Base-by-base conservation (phyloP, 495 filamentous ascomycete species). In the Aspergillus bertholletiae region DNA sequence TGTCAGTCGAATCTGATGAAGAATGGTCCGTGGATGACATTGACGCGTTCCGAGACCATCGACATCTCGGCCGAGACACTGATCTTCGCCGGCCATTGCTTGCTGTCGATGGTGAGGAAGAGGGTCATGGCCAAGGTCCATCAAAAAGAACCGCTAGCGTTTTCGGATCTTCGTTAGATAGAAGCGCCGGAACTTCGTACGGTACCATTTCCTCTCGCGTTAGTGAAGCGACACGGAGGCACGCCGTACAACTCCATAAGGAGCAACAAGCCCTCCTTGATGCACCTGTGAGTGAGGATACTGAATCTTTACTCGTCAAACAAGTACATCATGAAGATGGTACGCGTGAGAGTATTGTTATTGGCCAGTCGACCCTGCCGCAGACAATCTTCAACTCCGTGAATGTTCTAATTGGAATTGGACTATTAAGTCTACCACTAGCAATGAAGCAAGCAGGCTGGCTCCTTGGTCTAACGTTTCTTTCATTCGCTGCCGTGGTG, bases 331-430 rank as follows among this genome's bases (percentile, higher is more conserved):
- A 81, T 53, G 89, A 94, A 63, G 92, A 96, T 66, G 94, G 94
- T 22, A 89, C 88, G 54, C 76, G 91, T 17, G 83, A 95, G 24
- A 78, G 88, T 62, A 79, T 92, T 23, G 84, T 97, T 7, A 82
- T 94, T 54, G 94, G 94, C 32, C 91, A 93, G 75, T 95, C 89
- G 9, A 98, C 94, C 2, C 74, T 97, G 26, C 92, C 93, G 2
- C 94, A 98, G 73, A 97, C 94, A 0, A 79, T 97, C 55, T 96
- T 98, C 74, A 98, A 98, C 67, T 94, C 90, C 15, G 91, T 95
- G 49, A 98, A 98, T 64, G 90, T 96, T 32, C 72, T 98, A 37
- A 92, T 98, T 56, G 94, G 94, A 17, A 85, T 98, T 43, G 94
- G 94, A 0, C 69, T 98, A 18, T 72, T 98, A 45, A 92, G 88